These are phyloP conservation scores for Penicillium sp. DNA, from an alignment of 2,329 filamentous ascomycete species.

Conservation along the genomic window DNA sequence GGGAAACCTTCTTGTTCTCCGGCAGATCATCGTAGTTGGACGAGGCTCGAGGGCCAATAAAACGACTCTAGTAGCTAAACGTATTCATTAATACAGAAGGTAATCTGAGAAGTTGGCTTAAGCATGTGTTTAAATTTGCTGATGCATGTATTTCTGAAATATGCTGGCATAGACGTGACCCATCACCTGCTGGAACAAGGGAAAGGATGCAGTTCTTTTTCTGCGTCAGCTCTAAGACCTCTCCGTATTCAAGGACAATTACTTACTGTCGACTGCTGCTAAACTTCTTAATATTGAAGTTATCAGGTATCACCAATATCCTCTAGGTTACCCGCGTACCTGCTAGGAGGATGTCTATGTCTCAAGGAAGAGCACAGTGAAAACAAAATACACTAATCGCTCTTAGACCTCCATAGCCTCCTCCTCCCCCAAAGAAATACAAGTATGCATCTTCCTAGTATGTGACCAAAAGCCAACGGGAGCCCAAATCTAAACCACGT, in stretches of 20 bases:
- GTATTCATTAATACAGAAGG: conserved; percentile 9
- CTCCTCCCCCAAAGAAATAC: not conserved
- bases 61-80: conserved; percentile 7
- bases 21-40: conserved; percentile 2
- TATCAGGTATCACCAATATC: too few relatives aligned
- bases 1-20: not conserved
- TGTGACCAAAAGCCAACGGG: not conserved
- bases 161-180: conserved; percentile 7
- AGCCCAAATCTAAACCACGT: not conserved
- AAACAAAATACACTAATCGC: too few relatives aligned
- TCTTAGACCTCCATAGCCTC: not conserved
- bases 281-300: too few relatives aligned
- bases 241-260: not conserved
- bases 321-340: too few relatives aligned
- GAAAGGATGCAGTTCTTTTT: conserved; percentile 5
- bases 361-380: too few relatives aligned
- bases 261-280: too few relatives aligned
- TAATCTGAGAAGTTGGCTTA: conserved; percentile 7
- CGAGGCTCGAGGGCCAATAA: conserved; percentile 6
- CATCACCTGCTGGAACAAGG: conserved; percentile 8
- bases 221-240: not conserved
- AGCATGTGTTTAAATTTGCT: conserved; percentile 4
- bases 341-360: too few relatives aligned
- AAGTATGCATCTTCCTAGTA: not conserved
- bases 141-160: conserved; percentile 8